Evolutionary conservation across 169 alveolate species (phyloP), one percentile per base, ranked within the genome.

Genomic region (Plasmodium cynomolgi): DNA sequence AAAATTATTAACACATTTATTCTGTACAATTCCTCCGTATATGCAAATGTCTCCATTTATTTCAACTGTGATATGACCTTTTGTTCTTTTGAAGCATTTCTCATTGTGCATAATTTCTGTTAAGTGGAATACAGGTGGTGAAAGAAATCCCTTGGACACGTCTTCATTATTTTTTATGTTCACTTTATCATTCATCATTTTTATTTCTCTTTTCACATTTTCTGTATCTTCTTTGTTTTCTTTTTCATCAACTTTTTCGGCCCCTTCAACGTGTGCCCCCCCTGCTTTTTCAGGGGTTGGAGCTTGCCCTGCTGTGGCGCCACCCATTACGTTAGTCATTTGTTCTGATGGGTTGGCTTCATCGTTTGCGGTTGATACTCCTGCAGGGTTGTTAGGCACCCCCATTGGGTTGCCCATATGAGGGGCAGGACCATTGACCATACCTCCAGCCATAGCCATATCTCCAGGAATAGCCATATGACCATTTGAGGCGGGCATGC

Each of bases 41-140:
- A 91, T 82, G 73, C 95, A 91, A 68, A 91, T 91, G 73, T 91
- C 95, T 3, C 95, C 95, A 81, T 91, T 91, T 81, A 91, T 81
- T 71, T 91, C 95, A 2, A 91, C 95, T 71, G 95, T 1, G 34
- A 91, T 54, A 34, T 91, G 95, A 1, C 95, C 95, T 39, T 81
- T 71, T 50, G 81, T 91, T 91, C 56, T 91, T 81, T 91, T 91
- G 37, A 91, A 91, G 54, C 95, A 91, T 47, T 37, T 91, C 34
- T 81, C 95, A 81, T 91, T 74, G 58, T 91, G 95, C 92, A 91
- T 91, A 20, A 91, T 82, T 81, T 91, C 92, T 47, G 95, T 91
- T 72, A 91, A 47, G 83, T 91, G 95, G 39, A 91, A 91, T 50
- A 37, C 95, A 4, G 95, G 95, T 6, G 95, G 95, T 15, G 95